phyloP scores from a whole-genome alignment of 2,329 filamentous ascomycete genomes.

The Bipolaris victoriae region DNA sequence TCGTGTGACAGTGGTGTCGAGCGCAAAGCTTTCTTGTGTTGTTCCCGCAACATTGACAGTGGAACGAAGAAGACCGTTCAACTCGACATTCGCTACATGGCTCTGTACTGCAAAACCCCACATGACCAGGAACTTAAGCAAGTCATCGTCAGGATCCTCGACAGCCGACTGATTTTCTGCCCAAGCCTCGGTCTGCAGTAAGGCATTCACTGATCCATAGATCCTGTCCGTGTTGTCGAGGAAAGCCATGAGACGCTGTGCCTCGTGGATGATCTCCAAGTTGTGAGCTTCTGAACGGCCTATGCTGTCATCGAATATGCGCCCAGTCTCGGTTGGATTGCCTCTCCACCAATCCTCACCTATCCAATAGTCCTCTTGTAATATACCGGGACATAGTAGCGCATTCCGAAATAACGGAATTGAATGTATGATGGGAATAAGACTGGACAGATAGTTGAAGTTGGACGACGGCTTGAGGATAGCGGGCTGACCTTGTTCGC shows the following conservation, averaged over 20 bases:
- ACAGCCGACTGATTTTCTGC: constrained; percentile 23
- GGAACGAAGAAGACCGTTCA: constrained; percentile 55
- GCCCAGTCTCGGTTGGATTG: constrained; percentile 56
- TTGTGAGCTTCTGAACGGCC: constrained; percentile 36
- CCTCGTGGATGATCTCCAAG: constrained; percentile 60
- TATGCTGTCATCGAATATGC: constrained; percentile 55
- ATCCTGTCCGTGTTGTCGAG: constrained; percentile 63
- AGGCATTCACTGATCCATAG: constrained; percentile 62
- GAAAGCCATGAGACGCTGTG: constrained; percentile 67
- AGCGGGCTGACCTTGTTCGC: constrained; percentile 57
- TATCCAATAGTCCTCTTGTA: constrained; percentile 59
- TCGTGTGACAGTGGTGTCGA: constrained; percentile 36
- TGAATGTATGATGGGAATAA: constrained; percentile 67
- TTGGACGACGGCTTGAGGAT: constrained; percentile 63
- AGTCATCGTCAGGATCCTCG: constrained; percentile 44
- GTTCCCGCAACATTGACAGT: constrained; percentile 43
- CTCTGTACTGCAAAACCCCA: constrained; percentile 57
- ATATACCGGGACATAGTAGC: constrained; percentile 57
- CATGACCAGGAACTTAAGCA: constrained; percentile 56
- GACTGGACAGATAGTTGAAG: constrained; percentile 61
- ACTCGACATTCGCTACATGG: constrained; percentile 49
- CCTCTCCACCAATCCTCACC: constrained; percentile 69
- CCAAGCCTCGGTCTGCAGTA: constrained; percentile 54
- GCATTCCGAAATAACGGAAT: constrained; percentile 66
- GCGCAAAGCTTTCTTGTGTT: constrained; percentile 34